These are phyloP conservation scores for Hyphopichia fennica DNA, from an alignment of 1,139 yeast genomes.

Conservation along the genomic window DNA sequence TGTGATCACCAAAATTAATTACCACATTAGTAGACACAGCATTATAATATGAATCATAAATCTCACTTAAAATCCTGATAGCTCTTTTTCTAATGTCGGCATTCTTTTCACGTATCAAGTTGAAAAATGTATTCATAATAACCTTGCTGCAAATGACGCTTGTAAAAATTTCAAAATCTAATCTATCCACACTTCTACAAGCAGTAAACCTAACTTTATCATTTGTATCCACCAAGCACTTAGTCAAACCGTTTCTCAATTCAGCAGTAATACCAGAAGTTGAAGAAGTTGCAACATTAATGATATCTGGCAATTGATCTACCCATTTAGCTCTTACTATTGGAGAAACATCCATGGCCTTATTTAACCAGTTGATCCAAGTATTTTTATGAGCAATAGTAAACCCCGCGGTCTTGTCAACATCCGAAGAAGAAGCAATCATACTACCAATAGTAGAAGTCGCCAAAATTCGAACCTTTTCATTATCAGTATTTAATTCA, in stretches of 20 bases:
- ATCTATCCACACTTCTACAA: conserved; percentile 44
- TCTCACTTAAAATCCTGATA: conserved; percentile 52
- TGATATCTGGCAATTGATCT: conserved; percentile 43
- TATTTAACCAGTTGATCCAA: conserved; percentile 67
- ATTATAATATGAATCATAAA: conserved; percentile 45
- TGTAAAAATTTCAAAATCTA: conserved; percentile 43
- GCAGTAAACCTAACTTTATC: conserved; percentile 71
- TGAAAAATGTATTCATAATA: conserved; percentile 55
- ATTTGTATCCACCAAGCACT: conserved; percentile 73
- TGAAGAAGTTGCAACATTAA: conserved; percentile 37
- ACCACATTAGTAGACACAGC: conserved; percentile 15
- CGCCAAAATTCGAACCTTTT: conserved; percentile 61
- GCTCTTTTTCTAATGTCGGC: conserved; percentile 64
- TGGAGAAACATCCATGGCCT: conserved; percentile 68
- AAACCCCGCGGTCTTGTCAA: conserved; percentile 49
- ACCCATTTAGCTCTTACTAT: conserved; percentile 73
- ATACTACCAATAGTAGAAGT: conserved; percentile 74
- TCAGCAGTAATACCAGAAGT: conserved; percentile 51
- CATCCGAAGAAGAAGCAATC: conserved; percentile 36
- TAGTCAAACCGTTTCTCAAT: conserved; percentile 58
- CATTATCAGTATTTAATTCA: conserved; percentile 74
- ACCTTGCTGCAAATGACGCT: conserved; percentile 44
- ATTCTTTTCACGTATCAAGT: conserved; percentile 70
- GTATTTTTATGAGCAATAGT: conserved; percentile 58
- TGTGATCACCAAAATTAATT: conserved; percentile 30